Percentiles rank a stretch among this genome's conserved stretches.
phyloP scores from a whole-genome alignment of 2,329 filamentous ascomycete genomes.

The Hymenoscyphus repandus region DNA sequence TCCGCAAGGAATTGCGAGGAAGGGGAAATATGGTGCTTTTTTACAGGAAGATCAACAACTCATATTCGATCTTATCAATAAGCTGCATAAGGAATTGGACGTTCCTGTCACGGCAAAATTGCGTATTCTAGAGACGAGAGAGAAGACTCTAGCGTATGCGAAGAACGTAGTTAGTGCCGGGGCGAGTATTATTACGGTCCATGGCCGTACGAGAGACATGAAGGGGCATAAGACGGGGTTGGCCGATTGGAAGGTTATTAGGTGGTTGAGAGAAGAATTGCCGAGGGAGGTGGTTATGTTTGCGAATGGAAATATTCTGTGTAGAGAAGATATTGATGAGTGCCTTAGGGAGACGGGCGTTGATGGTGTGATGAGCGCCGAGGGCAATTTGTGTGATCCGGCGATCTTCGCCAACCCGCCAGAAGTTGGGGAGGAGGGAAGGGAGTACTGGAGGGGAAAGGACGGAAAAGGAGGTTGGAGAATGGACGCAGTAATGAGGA shows the following conservation, averaged over 20 bases:
- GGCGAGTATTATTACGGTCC: conserved; percentile 88
- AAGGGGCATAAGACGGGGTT: conserved; percentile 94
- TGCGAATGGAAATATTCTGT: conserved; percentile 91
- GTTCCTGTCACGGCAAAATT: conserved; percentile 95
- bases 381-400: conserved; percentile 90
- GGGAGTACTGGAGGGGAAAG: conserved; percentile 81
- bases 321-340: conserved; percentile 67
- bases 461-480: conserved; percentile 81
- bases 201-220: conserved; percentile 82
- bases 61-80: conserved; percentile 77
- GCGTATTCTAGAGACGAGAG: conserved; percentile 77
- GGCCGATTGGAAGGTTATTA: conserved; percentile 85
- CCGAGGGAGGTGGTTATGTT: conserved; percentile 89
- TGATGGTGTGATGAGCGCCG: conserved; percentile 92
- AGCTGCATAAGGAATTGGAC: conserved; percentile 69
- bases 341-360: conserved; percentile 82
- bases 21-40: conserved; percentile 89
- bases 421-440: conserved; percentile 55
- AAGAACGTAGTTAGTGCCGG: conserved; percentile 80
- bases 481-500: conserved; percentile 78
- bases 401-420: conserved; percentile 74
- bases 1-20: conserved; percentile 88
- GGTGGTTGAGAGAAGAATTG: conserved; percentile 75
- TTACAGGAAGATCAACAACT: conserved; percentile 87
- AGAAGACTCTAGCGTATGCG: conserved; percentile 85